Evolutionary conservation across 768 basidiomycete species (phyloP).

Genomic region (Piloderma croceum): DNA sequence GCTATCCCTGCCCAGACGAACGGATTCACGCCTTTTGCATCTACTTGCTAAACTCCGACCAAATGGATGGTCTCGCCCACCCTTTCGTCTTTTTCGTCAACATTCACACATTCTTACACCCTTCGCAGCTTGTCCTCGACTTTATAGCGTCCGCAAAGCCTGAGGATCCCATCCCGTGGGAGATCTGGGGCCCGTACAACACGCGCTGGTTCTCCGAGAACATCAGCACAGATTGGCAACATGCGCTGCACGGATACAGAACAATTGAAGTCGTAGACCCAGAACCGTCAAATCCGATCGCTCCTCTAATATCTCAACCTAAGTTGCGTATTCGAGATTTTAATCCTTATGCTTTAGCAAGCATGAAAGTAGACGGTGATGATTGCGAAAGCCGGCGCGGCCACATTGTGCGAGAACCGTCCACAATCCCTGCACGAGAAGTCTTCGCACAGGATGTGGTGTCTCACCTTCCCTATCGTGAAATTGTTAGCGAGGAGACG

Average conservation of each 20-base stretch:
- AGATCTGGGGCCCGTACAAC: constrained; percentile 44
- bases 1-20: constrained; percentile 43
- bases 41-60: constrained; percentile 39
- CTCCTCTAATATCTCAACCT: constrained; percentile 1
- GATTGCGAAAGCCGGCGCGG: constrained; percentile 12
- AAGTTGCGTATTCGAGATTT: constrained; percentile 34
- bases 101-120: constrained; percentile 33
- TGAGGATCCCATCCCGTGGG: constrained; percentile 35
- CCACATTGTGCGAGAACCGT: constrained; percentile 34
- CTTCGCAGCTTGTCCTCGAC: not conserved
- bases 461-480: constrained; percentile 46
- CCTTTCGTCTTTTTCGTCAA: constrained; percentile 49
- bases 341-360: constrained; percentile 21
- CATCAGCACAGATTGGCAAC: constrained; percentile 50
- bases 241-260: constrained; percentile 46
- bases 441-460: constrained; percentile 45
- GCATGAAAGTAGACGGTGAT: constrained; percentile 11
- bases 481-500: constrained; percentile 42
- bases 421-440: constrained; percentile 36
- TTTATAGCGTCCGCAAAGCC: not conserved
- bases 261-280: constrained; percentile 39
- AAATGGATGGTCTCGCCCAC: constrained; percentile 34
- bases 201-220: constrained; percentile 52
- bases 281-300: constrained; percentile 1
- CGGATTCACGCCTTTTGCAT: constrained; percentile 47